These are phyloP conservation scores for Sporothrix phasma DNA, from an alignment of 2,329 filamentous ascomycete species.

Conservation along the genomic window DNA sequence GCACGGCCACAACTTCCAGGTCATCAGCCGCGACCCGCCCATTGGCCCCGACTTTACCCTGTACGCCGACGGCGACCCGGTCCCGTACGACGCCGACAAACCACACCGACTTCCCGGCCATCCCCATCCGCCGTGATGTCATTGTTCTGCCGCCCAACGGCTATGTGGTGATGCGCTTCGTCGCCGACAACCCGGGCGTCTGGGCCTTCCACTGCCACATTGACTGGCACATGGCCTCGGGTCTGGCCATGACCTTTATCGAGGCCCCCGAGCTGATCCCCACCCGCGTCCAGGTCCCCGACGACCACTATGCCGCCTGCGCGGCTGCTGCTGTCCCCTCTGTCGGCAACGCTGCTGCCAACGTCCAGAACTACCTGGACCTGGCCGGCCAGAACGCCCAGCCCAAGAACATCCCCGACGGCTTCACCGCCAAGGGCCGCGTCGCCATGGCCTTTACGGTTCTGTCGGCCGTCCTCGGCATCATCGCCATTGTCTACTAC, in stretches of 20 bases:
- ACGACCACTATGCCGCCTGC: conserved; percentile 49
- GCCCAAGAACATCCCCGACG: conserved; percentile 18
- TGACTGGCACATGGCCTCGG: conserved; percentile 63
- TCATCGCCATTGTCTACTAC: conserved; percentile 59
- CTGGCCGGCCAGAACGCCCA: conserved; percentile 21
- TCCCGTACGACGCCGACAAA: conserved; percentile 18
- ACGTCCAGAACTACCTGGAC: conserved; percentile 21
- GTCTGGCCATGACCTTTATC: conserved; percentile 55
- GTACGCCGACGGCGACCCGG: conserved; percentile 31
- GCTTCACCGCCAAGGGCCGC: conserved; percentile 56
- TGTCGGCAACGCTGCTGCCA: conserved; percentile 25
- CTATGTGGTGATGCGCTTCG: conserved; percentile 58
- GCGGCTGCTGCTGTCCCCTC: conserved; percentile 22
- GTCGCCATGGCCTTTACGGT: conserved; percentile 66
- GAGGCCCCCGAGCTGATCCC: conserved; percentile 56
- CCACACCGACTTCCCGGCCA: conserved; percentile 35
- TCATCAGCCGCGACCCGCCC: conserved; percentile 51
- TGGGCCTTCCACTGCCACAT: conserved; percentile 69
- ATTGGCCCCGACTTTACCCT: conserved; percentile 47
- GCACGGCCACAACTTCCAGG: conserved; percentile 61
- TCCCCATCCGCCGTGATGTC: conserved; percentile 60
- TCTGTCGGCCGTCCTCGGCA: conserved; percentile 57
- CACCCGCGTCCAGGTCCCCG: conserved; percentile 47
- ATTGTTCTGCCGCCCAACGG: conserved; percentile 55
- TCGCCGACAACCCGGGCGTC: conserved; percentile 54